Base-by-base conservation (phyloP, 768 basidiomycete species). In the Lentinula sp. region DNA sequence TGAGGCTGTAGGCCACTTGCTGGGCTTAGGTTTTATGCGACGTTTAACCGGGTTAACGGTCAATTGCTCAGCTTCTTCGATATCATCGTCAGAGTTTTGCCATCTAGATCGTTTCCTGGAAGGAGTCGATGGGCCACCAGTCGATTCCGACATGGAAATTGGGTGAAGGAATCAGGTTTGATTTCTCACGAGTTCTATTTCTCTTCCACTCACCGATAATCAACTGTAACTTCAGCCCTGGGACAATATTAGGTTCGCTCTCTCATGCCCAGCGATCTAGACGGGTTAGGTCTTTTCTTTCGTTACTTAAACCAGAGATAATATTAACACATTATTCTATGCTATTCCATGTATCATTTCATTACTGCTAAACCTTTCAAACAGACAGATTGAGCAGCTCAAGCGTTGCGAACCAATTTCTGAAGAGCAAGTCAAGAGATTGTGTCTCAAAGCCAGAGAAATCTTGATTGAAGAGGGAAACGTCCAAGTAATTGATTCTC, bases 401-500 rank as follows among this genome's bases (percentile, higher is more conserved):
- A 85, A 87, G 71, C 89, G 90, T 62, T 98, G 96, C 76, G 92
- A 97, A 68, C 90, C 91, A 61, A 95, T 99, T 68, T 91, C 94
- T 32, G 96, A 99, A 73, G 90, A 93, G 62, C 88, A 96, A 67
- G 97, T 99, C 65, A 98, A 97, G 71, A 82, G 90, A 66, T 82
- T 99, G 7, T 99, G 96, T 75, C 79, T 95, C 67, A 98, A 97
- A 71, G 97, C 97, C 28, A 84, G 95, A 61, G 97, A 98, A 76
- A 95, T 98, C 60, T 79, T 98, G 36, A 93, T 98, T 67, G 96
- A 98, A 74, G 96, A 98, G 74, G 96, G 91, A 2, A 99, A 99
- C 71, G 95, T 99, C 1, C 95, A 98, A 72, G 85, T 88, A 65
- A 91, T 98, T 37, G 95, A 98, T 76, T 88, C 94, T 49, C 96